Base-by-base conservation (phyloP, 306 rosid species). In the Mimosa pudica region DNA sequence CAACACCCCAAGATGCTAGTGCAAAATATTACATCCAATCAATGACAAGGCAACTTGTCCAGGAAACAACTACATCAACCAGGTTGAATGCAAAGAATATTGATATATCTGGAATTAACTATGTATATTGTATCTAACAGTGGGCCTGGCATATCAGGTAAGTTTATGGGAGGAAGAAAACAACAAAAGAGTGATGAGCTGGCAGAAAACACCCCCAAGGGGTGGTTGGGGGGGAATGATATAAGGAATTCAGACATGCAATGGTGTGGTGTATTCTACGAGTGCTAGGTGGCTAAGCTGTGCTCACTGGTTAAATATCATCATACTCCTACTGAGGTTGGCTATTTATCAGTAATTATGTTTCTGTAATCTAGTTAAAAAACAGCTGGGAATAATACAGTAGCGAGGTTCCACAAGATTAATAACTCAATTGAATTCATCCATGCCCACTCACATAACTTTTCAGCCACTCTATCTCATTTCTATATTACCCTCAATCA, bases 11-110 rank as follows among this genome's bases (percentile, higher is more conserved):
- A 63, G 33, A 60, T 67, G 58, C 42, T 7, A 55, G 58, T 17
- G 6, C 9, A 65, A 71, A 20, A 54, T 61, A 80, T 52, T 55
- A 70, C 20, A 65, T 5, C 36, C 61, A 55, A 72, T 70, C 73
- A 32, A 67, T 13, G 52, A 71, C n/a, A 63, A 1, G 8, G 48
- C 62, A 80, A n/a, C 51, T 54, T 64, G 13, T 71, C 48, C 68
- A 67, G 42, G 49, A 38, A 62, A 64, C 73, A 24, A 65, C 17
- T 49, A 69, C 70, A 78, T 73, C 36, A 73, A 81, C 55, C 72
- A 74, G 62, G 44, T 51, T 70, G 38, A 52, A 66, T 2, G 35
- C 67, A 71, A 80, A 55, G 44, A 47, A 70, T 17, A 55, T 55
- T 55, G 12, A n/a, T 57, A 11, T 9, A 10, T 18, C 33, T 18